Evolutionary conservation across 345 rosid genomes (phyloP), one percentile per base, ranked within the genome.

Genomic region (Eutrema japonicum): DNA sequence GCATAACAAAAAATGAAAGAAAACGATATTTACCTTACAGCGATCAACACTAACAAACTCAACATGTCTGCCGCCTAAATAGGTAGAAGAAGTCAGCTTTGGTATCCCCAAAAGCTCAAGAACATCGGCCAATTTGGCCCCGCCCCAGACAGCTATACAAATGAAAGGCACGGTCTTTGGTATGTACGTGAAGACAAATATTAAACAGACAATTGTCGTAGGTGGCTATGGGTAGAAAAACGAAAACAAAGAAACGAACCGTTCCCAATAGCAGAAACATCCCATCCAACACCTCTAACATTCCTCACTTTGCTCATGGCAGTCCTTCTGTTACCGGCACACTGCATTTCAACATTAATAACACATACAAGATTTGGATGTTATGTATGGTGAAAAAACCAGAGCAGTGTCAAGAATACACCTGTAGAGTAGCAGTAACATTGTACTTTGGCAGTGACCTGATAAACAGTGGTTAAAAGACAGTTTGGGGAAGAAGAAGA

Each of bases 201-300:
- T 22, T 22, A 22, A 1, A 22, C 26, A 22, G 26, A 22, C 26
- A 22, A 22, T 22, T 22, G 26, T 22, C 26, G 26, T 22, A 1
- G 26, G 26, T 22, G 3, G 3, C 4, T 3, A 3, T 30, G 32
- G 27, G 42, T 36, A 63, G 14, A 13, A 56, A 22, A 35, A 30
- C 4, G 2, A 30, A 3, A 37, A 11, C 14, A n/a, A 33, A 29
- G 7, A 72, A 76, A 70, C 83, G 29, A 72, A 95, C 99, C 99
- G 68, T 90, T 95, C 66, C 98, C 99, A 43, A 95, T 57, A 7
- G 99, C 98, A 83, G 97, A 83, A 74, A 90, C 79, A 64, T 84
- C 97, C 99, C 98, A 95, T 72, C 99, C 99, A 79, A 95, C 98
- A 4, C 98, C 99, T 80, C 77, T 90, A 40, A 95, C 99, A 48